Conservation (phyloP, 176 grass and related monocot species). For the Carex myosuroides region DNA sequence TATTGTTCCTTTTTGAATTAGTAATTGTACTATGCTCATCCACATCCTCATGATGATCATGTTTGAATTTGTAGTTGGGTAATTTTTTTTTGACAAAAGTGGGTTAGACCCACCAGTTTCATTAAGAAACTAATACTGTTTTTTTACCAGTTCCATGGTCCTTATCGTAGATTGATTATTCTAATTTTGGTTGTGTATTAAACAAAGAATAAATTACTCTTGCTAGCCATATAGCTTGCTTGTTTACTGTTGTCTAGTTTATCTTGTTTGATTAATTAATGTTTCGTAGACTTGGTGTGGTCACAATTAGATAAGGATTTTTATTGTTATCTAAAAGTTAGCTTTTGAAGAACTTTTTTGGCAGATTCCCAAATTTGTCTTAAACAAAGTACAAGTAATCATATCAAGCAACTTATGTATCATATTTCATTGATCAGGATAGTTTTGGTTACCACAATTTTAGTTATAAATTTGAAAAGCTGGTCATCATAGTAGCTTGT, state of each 20-base stretch:
- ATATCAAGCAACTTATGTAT: background rate
- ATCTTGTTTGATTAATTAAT: background rate
- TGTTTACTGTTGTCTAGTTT: background rate
- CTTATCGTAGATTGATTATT: background rate
- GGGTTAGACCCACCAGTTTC: too few species aligned
- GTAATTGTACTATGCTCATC: background rate
- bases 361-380: background rate
- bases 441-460: background rate
- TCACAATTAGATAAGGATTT: background rate
- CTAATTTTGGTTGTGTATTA: background rate
- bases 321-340: background rate
- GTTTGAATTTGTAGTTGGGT: background rate
- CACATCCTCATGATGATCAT: background rate
- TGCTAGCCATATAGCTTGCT: background rate
- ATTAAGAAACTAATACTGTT: too few species aligned
- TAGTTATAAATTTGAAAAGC: background rate
- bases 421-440: background rate
- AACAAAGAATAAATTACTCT: background rate
- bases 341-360: background rate
- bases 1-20: background rate
- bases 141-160: background rate
- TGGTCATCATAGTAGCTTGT: background rate
- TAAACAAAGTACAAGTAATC: background rate
- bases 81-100: too few species aligned
- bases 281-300: background rate